Conservation (phyloP, 306 rosid species). For the Corylus avellana region DNA sequence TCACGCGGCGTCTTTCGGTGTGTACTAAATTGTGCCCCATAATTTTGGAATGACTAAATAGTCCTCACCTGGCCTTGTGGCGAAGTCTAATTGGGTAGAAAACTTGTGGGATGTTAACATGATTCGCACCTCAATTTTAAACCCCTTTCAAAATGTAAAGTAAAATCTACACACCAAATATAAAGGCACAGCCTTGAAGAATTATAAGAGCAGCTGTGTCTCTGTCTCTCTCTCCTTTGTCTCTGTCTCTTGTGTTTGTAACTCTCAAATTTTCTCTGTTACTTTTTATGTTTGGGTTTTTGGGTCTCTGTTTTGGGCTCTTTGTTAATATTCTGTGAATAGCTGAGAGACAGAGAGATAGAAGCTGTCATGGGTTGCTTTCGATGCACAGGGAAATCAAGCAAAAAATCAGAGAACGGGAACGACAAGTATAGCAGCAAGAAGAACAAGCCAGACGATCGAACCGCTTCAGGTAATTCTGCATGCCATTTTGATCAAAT, state of each 20-base stretch:
- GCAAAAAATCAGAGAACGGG: constrained; percentile 32
- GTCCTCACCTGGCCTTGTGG: constrained; percentile 28
- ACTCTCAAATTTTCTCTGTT: constrained; percentile 32
- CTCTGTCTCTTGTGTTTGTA: background rate
- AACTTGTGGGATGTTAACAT: background rate
- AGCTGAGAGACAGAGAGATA: constrained; percentile 28
- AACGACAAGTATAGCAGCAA: constrained; percentile 11
- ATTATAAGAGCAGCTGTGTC: constrained; percentile 11
- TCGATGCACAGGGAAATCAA: constrained; percentile 47
- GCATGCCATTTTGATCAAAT: background rate
- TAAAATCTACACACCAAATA: background rate
- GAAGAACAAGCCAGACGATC: constrained; percentile 39
- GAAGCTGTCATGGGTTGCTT: constrained; percentile 77
- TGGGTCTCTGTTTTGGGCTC: constrained; percentile 12
- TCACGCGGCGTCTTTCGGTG: too few relatives aligned
- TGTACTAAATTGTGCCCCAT: too few relatives aligned
- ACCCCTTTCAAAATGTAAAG: background rate
- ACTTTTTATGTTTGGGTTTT: constrained; percentile 4
- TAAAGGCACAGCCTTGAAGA: constrained; percentile 10
- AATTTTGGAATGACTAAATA: background rate
- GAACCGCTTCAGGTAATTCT: constrained; percentile 41
- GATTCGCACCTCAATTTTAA: constrained; percentile 29
- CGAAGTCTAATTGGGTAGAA: background rate
- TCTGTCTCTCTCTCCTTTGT: background rate
- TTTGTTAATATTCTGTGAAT: constrained; percentile 23